A percentile compares a stretch with the other conserved stretches of the same genome.
These are phyloP conservation scores for Rhododendron simsii DNA, from an alignment of 148 eudicot species.

Conservation along the genomic window DNA sequence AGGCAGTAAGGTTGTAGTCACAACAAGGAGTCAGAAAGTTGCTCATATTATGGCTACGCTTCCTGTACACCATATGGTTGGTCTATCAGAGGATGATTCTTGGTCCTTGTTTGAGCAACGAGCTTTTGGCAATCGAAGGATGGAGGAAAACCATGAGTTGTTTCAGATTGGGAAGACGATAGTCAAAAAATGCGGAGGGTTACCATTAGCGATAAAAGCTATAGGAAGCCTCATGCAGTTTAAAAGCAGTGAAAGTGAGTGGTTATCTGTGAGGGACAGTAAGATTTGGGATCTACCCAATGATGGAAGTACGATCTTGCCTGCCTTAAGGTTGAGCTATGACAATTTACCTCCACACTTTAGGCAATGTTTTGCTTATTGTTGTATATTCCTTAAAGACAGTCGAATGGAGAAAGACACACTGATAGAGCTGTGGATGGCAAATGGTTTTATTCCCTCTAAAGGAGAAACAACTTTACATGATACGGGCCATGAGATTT, in stretches of 20 bases:
- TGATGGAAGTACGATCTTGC: background rate
- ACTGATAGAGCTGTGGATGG: conserved; percentile 7
- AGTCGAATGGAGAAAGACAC: background rate
- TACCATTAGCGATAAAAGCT: conserved; percentile 14
- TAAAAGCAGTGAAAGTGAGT: conserved; percentile 4
- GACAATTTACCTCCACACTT: background rate
- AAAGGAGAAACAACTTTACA: background rate
- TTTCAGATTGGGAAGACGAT: conserved; percentile 9
- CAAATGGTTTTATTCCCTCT: background rate
- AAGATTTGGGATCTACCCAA: conserved; percentile 4
- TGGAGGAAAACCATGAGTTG: background rate
- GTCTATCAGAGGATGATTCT: background rate
- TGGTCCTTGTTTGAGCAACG: conserved; percentile 5
- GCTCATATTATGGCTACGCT: background rate
- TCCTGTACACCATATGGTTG: background rate
- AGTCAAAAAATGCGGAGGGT: conserved; percentile 7
- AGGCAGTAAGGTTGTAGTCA: conserved; percentile 19
- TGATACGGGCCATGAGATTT: conserved; percentile 1
- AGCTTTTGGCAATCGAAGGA: background rate
- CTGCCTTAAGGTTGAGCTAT: conserved; percentile 11
- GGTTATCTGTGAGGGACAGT: conserved; percentile 7
- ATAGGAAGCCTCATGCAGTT: conserved; percentile 14
- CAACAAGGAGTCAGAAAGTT: conserved; percentile 11
- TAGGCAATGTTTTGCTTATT: conserved; percentile 8
- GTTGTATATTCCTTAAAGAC: background rate